Base-by-base conservation (phyloP, 2,329 filamentous ascomycete genomes). In the Trichoderma sp. region DNA sequence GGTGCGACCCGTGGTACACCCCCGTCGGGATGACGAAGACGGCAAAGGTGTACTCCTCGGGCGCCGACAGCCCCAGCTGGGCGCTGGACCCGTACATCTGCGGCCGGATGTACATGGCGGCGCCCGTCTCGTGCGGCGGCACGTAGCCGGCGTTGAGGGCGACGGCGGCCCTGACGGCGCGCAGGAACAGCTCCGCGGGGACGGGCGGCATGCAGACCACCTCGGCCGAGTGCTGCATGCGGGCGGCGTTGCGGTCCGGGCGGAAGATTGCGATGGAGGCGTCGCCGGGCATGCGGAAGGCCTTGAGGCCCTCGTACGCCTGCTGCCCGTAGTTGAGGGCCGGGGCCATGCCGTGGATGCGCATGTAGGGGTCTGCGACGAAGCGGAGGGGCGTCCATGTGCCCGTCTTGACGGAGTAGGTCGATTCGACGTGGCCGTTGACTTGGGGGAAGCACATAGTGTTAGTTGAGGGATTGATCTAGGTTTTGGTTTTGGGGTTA, bases 291-390 rank as follows among this genome's bases (percentile, higher is more conserved):
- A 84, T 82, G 68, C 94, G 92, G 85, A 97, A 97, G 63, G 94
- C 93, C 79, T 98, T 98, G 76, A 98, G 88, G n/a, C 95, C 95
- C 77, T 99, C 95, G 82, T 96, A 99, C 72, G 92, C 94, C 81
- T 98, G 95, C 76, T 97, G 93, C 66, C 94, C 93, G 78, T 99
- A 99, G 84, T 99, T 99, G 69, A 98, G 86, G 50, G 88, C 94
- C 0, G 95, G 93, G 0, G 93, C 89, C 91, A 99, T 95, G 77
- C 94, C 95, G 78, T 98, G 94, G 74, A 98, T 88, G 70, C 89
- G 88, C 72, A 98, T 86, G 81, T 85, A 93, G 7, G 94, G 94
- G 72, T 94, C 91, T 67, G 86, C 79, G 67, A 97, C 88, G 79
- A 96, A 96, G 68, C 85, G 81, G 28, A 92, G 92, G 15, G 88